Percentiles rank a stretch among this genome's conserved stretches.
These are phyloP conservation scores for Spathaspora boniae DNA, from an alignment of 805 yeast genomes.

Conservation along the genomic window DNA sequence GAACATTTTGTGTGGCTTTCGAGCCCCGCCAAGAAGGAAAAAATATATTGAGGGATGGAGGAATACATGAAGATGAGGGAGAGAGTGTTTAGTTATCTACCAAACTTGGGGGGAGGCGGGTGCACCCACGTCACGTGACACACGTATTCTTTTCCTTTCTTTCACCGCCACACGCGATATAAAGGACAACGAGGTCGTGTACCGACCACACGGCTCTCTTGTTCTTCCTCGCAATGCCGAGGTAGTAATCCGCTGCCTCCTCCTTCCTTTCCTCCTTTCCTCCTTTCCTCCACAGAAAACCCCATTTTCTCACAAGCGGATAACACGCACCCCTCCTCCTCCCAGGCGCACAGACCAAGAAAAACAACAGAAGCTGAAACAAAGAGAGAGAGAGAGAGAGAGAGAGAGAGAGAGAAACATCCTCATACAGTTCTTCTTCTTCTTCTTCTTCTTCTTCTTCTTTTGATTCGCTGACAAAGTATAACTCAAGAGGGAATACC, in stretches of 20 bases:
- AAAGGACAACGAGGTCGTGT: background rate
- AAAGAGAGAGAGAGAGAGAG: background rate
- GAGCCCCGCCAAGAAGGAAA: too few species aligned
- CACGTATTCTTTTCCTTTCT: slow-evolving; percentile 1
- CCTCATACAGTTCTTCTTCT: background rate
- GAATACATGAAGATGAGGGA: too few species aligned
- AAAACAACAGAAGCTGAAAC: background rate
- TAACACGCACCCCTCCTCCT: slow-evolving; percentile 9
- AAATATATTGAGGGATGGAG: too few species aligned
- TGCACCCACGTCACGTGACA: too few species aligned
- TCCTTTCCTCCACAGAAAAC: background rate
- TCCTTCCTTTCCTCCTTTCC: background rate
- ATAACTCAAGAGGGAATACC: background rate
- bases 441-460: background rate
- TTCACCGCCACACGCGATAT: background rate
- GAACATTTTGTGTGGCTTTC: too few species aligned
- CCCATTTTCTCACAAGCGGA: slow-evolving; percentile 14
- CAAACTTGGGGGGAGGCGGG: too few species aligned
- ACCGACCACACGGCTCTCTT: background rate
- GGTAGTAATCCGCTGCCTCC: background rate
- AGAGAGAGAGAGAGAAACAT: too few species aligned
- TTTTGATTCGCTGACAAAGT: too few species aligned
- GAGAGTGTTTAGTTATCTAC: too few species aligned
- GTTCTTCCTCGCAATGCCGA: background rate
- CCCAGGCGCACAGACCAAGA: background rate